These are phyloP conservation scores for Gossypium gossypioides DNA, from an alignment of 441 rosid genomes.

Conservation along the genomic window DNA sequence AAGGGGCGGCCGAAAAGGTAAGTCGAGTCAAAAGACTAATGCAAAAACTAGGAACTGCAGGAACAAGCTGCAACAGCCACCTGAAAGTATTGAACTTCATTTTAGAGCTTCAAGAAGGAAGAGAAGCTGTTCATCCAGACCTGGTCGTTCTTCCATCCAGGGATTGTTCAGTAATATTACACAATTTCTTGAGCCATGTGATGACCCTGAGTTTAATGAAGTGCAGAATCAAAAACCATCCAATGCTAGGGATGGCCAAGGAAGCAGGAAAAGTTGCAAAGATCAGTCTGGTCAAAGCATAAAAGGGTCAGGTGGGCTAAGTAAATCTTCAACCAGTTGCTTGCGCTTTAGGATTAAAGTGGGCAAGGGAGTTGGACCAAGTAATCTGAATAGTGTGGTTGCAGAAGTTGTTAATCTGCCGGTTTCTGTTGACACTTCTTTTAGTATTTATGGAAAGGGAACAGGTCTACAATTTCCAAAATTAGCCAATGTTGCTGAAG, in stretches of 20 bases:
- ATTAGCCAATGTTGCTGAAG: conserved; percentile 20
- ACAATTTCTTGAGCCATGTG: conserved; percentile 31
- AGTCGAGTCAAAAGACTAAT: conserved; percentile 33
- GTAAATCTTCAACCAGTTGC: conserved; percentile 32
- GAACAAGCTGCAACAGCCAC: conserved; percentile 30
- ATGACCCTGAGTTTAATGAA: conserved; percentile 31
- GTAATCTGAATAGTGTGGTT: conserved; percentile 27
- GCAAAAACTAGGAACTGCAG: conserved; percentile 35
- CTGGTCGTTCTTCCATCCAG: conserved; percentile 60
- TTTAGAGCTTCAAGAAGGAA: conserved; percentile 45
- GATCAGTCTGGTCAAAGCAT: conserved; percentile 23
- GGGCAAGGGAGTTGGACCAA: conserved; percentile 48
- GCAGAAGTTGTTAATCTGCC: conserved; percentile 34
- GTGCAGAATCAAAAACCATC: conserved; percentile 26
- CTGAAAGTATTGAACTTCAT: conserved; percentile 25
- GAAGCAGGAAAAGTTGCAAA: conserved; percentile 29
- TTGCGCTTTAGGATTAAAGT: conserved; percentile 73
- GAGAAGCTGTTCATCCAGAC: conserved; percentile 60
- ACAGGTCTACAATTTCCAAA: conserved; percentile 27
- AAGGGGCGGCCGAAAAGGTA: conserved; percentile 34
- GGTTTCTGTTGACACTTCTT: conserved; percentile 24
- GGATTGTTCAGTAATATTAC: conserved; percentile 47
- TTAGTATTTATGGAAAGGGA: conserved; percentile 20
- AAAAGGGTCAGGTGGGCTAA: conserved; percentile 28
- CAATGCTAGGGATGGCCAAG: conserved; percentile 29